phyloP scores from a whole-genome alignment of 768 basidiomycete species.

The Rhizopogon vinicolor region DNA sequence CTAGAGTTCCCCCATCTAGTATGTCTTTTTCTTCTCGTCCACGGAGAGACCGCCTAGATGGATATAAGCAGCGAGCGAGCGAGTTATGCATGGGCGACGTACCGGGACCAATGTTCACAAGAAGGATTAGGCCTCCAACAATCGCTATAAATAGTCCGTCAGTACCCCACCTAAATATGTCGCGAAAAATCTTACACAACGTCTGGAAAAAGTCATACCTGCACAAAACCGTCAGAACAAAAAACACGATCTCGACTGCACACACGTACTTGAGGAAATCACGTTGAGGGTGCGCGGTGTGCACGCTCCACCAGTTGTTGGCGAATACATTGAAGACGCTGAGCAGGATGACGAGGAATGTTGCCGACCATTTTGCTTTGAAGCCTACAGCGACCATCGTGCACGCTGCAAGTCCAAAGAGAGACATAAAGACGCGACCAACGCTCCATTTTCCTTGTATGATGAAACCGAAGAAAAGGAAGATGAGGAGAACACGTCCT shows the following conservation, averaged over 20 bases:
- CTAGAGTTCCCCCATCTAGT: constrained; percentile 26
- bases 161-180: constrained; percentile 3
- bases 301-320: constrained; percentile 98
- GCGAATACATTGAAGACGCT: constrained; percentile 96
- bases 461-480: constrained; percentile 98
- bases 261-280: constrained; percentile 93
- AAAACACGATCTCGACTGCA: neutral
- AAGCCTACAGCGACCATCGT: constrained; percentile 97
- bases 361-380: constrained; percentile 98
- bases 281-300: constrained; percentile 87
- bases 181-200: constrained; percentile 44
- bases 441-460: constrained; percentile 91
- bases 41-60: constrained; percentile 83
- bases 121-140: constrained; percentile 93
- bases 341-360: constrained; percentile 88
- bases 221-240: constrained; percentile 16
- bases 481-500: constrained; percentile 94
- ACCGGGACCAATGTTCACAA: constrained; percentile 99
- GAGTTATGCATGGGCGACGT: constrained; percentile 17
- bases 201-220: constrained; percentile 99
- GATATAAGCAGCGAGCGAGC: neutral
- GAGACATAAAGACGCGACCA: constrained; percentile 78
- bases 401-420: constrained; percentile 89
- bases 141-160: constrained; percentile 50
- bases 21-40: constrained; percentile 99